phyloP scores from a whole-genome alignment of 305 asterid species.

The Ilex paraguariensis region DNA sequence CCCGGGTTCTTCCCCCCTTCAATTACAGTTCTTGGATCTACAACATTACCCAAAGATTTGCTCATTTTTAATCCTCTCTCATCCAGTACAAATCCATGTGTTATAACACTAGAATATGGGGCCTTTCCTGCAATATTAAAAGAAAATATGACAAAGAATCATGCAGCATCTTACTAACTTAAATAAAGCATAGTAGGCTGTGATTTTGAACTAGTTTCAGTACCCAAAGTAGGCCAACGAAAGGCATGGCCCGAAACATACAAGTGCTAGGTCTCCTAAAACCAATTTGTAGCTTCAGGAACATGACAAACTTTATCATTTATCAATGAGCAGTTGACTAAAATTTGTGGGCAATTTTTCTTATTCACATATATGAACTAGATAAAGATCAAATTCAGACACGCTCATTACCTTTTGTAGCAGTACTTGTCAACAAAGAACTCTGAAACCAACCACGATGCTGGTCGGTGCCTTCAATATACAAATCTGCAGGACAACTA shows the following conservation, averaged over 20 bases:
- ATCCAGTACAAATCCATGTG: constrained; percentile 96
- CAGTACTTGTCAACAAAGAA: constrained; percentile 86
- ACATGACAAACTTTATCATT: too few relatives aligned
- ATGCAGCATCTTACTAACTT: not conserved
- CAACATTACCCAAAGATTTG: constrained; percentile 93
- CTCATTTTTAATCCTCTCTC: constrained; percentile 98
- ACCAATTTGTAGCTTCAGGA: too few relatives aligned
- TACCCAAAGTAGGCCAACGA: too few relatives aligned
- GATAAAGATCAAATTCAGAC: constrained; percentile 3
- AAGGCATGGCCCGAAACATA: too few relatives aligned
- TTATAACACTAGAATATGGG: constrained; percentile 78
- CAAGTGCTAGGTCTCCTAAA: too few relatives aligned
- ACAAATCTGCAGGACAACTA: constrained; percentile 90
- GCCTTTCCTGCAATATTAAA: constrained; percentile 68
- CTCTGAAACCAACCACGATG: constrained; percentile 99
- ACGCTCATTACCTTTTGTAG: constrained; percentile 64
- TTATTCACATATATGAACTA: constrained; percentile 1
- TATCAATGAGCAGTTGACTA: too few relatives aligned
- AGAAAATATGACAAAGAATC: constrained; percentile 7
- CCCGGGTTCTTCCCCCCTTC: constrained; percentile 85
- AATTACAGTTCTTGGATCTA: constrained; percentile 81
- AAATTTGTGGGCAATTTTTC: too few relatives aligned
- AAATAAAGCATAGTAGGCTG: not conserved
- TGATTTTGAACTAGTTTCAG: not conserved
- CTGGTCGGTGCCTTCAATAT: constrained; percentile 98